Conservation (phyloP, 208 protist species). For the Leishmania tarentolae region DNA sequence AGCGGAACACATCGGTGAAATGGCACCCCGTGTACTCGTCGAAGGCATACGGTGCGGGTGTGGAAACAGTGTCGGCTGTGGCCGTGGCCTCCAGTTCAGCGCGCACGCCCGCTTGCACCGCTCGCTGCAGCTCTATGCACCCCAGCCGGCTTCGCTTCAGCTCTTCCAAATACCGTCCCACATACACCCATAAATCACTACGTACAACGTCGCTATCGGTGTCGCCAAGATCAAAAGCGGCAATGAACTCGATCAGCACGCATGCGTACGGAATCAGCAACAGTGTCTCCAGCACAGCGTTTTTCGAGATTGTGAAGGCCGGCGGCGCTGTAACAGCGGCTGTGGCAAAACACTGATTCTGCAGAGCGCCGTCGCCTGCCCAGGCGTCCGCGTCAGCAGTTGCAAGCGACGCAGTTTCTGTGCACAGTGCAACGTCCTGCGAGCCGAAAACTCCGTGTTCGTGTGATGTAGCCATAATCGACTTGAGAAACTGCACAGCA, state of each 20-base stretch:
- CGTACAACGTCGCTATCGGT: conserved; percentile 17
- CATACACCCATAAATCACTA: conserved; percentile 15
- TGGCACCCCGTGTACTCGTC: conserved; percentile 17
- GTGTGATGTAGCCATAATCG: conserved; percentile 20
- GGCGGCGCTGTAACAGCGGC: not conserved
- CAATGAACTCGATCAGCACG: conserved; percentile 70
- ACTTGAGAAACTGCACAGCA: conserved; percentile 30
- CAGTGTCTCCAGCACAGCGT: conserved; percentile 20
- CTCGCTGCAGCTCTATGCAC: conserved; percentile 20
- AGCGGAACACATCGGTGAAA: conserved; percentile 40
- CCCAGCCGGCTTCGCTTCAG: conserved; percentile 6
- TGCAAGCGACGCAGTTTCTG: not conserved
- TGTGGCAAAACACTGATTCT: too few relatives aligned
- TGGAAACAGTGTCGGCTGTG: not conserved
- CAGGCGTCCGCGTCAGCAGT: not conserved
- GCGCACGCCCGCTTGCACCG: not conserved
- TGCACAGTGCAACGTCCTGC: not conserved
- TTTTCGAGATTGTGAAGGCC: conserved; percentile 1
- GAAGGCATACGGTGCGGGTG: conserved; percentile 1
- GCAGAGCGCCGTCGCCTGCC: not conserved
- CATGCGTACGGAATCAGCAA: conserved; percentile 60
- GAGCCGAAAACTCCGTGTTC: not conserved
- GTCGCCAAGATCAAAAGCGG: conserved; percentile 28
- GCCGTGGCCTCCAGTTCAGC: not conserved
- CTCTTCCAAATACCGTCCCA: conserved; percentile 18